These are phyloP conservation scores for Herpetomonas tarakana DNA, from an alignment of 208 protist species.

Conservation along the genomic window DNA sequence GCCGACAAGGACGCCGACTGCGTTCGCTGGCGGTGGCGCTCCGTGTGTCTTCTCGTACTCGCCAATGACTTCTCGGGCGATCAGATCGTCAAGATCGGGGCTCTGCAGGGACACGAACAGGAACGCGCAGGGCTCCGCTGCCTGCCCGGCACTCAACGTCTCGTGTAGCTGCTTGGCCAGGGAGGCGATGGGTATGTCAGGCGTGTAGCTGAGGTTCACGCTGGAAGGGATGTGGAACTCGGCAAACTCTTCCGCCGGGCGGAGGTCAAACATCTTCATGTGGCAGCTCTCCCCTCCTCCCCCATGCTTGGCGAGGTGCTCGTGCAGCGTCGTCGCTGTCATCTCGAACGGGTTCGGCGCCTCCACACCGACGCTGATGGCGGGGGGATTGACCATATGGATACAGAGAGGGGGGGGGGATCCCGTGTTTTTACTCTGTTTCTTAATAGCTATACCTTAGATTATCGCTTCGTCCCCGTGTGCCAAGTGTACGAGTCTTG, in stretches of 20 bases:
- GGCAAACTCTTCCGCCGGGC: slow-evolving; percentile 33
- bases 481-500: too few relatives aligned
- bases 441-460: too few relatives aligned
- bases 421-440: not conserved
- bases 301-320: slow-evolving; percentile 2
- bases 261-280: slow-evolving; percentile 32
- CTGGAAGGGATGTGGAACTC: slow-evolving; percentile 29
- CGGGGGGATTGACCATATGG: not conserved
- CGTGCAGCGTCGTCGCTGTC: slow-evolving; percentile 8
- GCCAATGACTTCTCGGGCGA: slow-evolving; percentile 43
- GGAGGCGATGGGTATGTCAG: not conserved
- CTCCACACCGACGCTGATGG: slow-evolving; percentile 4
- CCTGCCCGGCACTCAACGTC: slow-evolving; percentile 2
- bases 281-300: too few relatives aligned
- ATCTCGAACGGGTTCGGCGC: slow-evolving; percentile 9
- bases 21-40: slow-evolving; percentile 6
- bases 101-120: slow-evolving; percentile 50
- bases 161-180: slow-evolving; percentile 28
- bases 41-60: slow-evolving; percentile 19
- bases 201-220: slow-evolving; percentile 28
- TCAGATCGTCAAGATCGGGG: slow-evolving; percentile 51
- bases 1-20: slow-evolving; percentile 32
- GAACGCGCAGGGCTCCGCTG: slow-evolving; percentile 10
- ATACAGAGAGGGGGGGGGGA: not conserved
- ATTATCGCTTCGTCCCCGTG: too few relatives aligned